Evolutionary conservation across 192 early-diverging fungal genomes (phyloP).

Genomic region (Coemansia biformis): DNA sequence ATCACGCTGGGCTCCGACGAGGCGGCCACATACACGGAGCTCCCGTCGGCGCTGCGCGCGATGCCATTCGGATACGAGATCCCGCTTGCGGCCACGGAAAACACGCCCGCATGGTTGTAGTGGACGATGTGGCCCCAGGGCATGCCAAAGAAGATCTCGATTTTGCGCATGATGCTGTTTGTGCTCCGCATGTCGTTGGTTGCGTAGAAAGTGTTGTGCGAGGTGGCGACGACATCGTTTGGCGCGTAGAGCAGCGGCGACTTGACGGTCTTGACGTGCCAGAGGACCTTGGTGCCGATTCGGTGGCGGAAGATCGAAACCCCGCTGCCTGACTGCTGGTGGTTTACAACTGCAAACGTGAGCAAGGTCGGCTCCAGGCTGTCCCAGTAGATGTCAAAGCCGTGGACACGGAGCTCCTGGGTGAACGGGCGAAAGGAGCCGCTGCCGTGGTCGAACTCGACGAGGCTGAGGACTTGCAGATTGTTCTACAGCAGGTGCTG

Average conservation of each 20-base stretch:
- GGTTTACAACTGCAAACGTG: slow-evolving; percentile 57
- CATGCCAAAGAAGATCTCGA: slow-evolving; percentile 50
- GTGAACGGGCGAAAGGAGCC: slow-evolving; percentile 31
- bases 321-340: slow-evolving; percentile 51
- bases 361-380: slow-evolving; percentile 38
- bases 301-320: slow-evolving; percentile 54
- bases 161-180: slow-evolving; percentile 16
- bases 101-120: slow-evolving; percentile 18
- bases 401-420: slow-evolving; percentile 50
- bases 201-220: slow-evolving; percentile 53
- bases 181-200: slow-evolving; percentile 51
- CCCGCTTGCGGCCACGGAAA: slow-evolving; percentile 16
- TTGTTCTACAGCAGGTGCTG: slow-evolving; percentile 53
- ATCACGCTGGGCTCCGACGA: slow-evolving; percentile 43
- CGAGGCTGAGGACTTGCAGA: slow-evolving; percentile 25
- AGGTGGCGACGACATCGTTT: slow-evolving; percentile 56
- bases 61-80: slow-evolving; percentile 47
- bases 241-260: slow-evolving; percentile 53
- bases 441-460: slow-evolving; percentile 28
- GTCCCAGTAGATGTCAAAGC: slow-evolving; percentile 52
- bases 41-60: slow-evolving; percentile 23
- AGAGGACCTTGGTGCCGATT: slow-evolving; percentile 35
- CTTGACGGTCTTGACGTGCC: slow-evolving; percentile 51
- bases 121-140: slow-evolving; percentile 43
- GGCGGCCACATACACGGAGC: slow-evolving; percentile 27